Percentiles rank a stretch among this genome's conserved stretches.
phyloP scores from a whole-genome alignment of 1,284 basidiomycete genomes.

The Hemileia vastatrix region DNA sequence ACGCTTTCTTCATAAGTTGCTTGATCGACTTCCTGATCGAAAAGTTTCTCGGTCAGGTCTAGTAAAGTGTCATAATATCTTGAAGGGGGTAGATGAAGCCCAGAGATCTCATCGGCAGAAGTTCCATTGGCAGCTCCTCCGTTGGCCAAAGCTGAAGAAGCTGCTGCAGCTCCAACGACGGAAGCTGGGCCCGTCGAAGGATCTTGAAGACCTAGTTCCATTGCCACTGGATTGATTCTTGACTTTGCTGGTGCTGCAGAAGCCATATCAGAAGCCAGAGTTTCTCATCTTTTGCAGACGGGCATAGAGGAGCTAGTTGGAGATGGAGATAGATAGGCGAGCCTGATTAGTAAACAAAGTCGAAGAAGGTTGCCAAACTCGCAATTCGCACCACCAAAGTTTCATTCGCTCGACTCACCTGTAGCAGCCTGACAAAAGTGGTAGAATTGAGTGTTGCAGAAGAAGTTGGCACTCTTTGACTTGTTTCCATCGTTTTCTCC shows the following conservation, averaged over 20 bases:
- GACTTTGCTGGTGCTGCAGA: slow-evolving; percentile 37
- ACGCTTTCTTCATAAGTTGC: slow-evolving; percentile 85
- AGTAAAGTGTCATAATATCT: slow-evolving; percentile 75
- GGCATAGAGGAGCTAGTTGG: slow-evolving; percentile 64
- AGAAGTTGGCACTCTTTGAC: slow-evolving; percentile 56
- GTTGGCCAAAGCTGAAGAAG: neutral
- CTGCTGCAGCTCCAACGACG: slow-evolving; percentile 22
- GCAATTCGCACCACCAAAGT: too few relatives aligned
- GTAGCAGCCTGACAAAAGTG: slow-evolving; percentile 72
- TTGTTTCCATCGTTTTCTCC: slow-evolving; percentile 27
- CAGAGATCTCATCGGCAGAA: slow-evolving; percentile 25
- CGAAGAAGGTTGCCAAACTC: slow-evolving; percentile 6
- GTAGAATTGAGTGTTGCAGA: slow-evolving; percentile 87
- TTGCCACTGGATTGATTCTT: slow-evolving; percentile 52
- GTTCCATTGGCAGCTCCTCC: slow-evolving; percentile 16
- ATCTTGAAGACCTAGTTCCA: slow-evolving; percentile 58
- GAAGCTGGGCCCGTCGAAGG: slow-evolving; percentile 47
- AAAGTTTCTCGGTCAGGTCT: slow-evolving; percentile 84
- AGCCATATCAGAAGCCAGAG: slow-evolving; percentile 52
- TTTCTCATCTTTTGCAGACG: slow-evolving; percentile 72
- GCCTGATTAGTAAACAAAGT: slow-evolving; percentile 4
- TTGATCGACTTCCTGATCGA: slow-evolving; percentile 84
- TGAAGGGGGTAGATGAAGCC: slow-evolving; percentile 45
- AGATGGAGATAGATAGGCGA: slow-evolving; percentile 20
- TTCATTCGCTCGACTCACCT: slow-evolving; percentile 60